Conservation (phyloP, 805 yeast genomes). For the Scheffersomyces stipitis region DNA sequence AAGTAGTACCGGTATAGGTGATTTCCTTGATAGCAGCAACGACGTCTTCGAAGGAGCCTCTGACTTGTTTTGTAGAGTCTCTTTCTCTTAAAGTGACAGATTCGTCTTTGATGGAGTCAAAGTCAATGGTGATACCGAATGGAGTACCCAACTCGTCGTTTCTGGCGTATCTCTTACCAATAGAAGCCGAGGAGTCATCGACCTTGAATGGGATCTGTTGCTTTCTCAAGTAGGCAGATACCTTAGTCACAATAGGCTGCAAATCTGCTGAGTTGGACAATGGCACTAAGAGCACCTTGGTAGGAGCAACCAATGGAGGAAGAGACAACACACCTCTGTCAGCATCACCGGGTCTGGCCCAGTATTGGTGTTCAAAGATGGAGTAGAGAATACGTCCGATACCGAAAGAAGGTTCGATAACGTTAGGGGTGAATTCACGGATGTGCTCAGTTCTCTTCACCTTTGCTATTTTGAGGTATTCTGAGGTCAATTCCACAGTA, state of each 20-base stretch:
- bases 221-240: slow-evolving; percentile 69
- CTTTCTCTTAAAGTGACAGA: slow-evolving; percentile 96
- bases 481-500: slow-evolving; percentile 68
- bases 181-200: slow-evolving; percentile 95
- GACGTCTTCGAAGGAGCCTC: slow-evolving; percentile 79
- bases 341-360: slow-evolving; percentile 88
- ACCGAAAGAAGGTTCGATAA: slow-evolving; percentile 99
- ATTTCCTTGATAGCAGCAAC: slow-evolving; percentile 70
- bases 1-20: slow-evolving; percentile 69
- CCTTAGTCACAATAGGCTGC: slow-evolving; percentile 68
- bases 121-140: slow-evolving; percentile 95
- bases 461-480: slow-evolving; percentile 73
- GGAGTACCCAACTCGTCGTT: slow-evolving; percentile 99
- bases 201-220: slow-evolving; percentile 91
- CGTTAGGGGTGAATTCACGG: slow-evolving; percentile 95
- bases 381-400: slow-evolving; percentile 95
- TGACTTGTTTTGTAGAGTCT: slow-evolving; percentile 93
- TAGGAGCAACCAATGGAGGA: slow-evolving; percentile 96
- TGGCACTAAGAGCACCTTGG: slow-evolving; percentile 94
- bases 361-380: slow-evolving; percentile 90
- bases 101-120: slow-evolving; percentile 83
- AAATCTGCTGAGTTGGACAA: slow-evolving; percentile 81
- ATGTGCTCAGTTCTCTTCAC: slow-evolving; percentile 82
- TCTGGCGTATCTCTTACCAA: slow-evolving; percentile 97
- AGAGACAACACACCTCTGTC: slow-evolving; percentile 86